Evolutionary conservation across 371 early-diverging fungal genomes (phyloP).

Genomic region (Synchytrium microbalum): DNA sequence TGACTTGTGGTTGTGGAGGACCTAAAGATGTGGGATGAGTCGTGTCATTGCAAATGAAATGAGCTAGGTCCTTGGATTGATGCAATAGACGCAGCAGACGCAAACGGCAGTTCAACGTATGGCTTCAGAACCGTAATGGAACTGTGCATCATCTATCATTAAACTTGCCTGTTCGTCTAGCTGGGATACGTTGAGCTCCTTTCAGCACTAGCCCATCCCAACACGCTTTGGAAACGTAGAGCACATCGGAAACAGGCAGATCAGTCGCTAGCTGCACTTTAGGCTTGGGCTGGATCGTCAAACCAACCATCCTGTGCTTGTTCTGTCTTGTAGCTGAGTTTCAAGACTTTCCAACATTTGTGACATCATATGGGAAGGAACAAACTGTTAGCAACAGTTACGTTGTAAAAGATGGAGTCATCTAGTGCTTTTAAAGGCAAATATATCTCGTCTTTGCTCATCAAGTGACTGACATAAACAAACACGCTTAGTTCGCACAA

Average conservation of each 20-base stretch:
- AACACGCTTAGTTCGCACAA: background rate
- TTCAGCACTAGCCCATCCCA: background rate
- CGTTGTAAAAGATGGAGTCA: too few species aligned
- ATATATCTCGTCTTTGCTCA: background rate
- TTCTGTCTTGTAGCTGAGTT: too few species aligned
- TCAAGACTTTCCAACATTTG: too few species aligned
- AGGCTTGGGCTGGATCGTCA: background rate
- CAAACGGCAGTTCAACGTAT: too few species aligned
- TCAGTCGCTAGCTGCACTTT: background rate
- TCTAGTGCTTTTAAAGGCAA: background rate
- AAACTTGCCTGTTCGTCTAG: background rate
- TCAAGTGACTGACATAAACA: background rate
- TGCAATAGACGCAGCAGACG: background rate
- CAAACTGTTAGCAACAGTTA: too few species aligned
- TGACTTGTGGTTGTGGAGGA: background rate
- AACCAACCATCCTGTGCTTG: too few species aligned
- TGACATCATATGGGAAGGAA: too few species aligned
- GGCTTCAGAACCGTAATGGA: too few species aligned
- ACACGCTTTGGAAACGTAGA: background rate
- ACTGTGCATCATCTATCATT: too few species aligned
- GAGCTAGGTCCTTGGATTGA: too few species aligned
- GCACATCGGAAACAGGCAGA: background rate
- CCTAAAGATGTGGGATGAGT: background rate
- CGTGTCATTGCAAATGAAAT: too few species aligned
- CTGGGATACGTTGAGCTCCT: background rate